phyloP scores from a whole-genome alignment of 805 yeast species.

The Spathaspora arborariae region DNA sequence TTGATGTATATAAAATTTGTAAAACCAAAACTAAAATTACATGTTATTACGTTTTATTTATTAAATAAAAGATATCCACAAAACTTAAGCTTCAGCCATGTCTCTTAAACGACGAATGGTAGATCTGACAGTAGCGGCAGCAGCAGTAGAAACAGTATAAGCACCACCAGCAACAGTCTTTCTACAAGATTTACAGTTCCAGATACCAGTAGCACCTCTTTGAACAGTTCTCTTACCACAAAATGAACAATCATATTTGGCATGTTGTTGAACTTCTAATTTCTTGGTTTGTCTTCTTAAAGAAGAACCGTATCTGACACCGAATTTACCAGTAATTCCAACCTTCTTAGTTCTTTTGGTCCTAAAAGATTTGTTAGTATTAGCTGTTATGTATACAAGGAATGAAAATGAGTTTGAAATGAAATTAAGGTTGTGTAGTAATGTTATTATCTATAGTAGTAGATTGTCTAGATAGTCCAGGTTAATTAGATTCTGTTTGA shows the following conservation, averaged over 20 bases:
- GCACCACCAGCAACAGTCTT: constrained; percentile 99
- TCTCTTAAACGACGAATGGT: constrained; percentile 99
- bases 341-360: constrained; percentile 99
- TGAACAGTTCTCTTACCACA: constrained; percentile 98
- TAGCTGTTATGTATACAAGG: not conserved
- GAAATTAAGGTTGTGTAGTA: not conserved
- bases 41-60: constrained; percentile 1
- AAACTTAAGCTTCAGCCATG: constrained; percentile 92
- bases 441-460: not conserved
- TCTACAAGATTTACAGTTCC: constrained; percentile 93
- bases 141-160: constrained; percentile 98
- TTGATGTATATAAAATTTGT: not conserved
- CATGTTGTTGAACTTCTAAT: constrained; percentile 98
- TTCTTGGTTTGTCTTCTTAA: constrained; percentile 99
- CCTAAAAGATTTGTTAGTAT: constrained; percentile 59
- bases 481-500: too few relatives aligned
- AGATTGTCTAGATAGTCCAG: not conserved
- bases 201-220: constrained; percentile 98
- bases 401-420: not conserved
- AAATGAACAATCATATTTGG: constrained; percentile 98
- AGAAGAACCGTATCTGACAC: constrained; percentile 99
- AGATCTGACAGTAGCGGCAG: constrained; percentile 99
- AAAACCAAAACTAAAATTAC: constrained; percentile 5
- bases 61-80: not conserved
- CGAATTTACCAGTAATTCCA: constrained; percentile 99